Evolutionary conservation across 345 rosid genomes (phyloP).

Genomic region (Crucihimalaya himalaica): DNA sequence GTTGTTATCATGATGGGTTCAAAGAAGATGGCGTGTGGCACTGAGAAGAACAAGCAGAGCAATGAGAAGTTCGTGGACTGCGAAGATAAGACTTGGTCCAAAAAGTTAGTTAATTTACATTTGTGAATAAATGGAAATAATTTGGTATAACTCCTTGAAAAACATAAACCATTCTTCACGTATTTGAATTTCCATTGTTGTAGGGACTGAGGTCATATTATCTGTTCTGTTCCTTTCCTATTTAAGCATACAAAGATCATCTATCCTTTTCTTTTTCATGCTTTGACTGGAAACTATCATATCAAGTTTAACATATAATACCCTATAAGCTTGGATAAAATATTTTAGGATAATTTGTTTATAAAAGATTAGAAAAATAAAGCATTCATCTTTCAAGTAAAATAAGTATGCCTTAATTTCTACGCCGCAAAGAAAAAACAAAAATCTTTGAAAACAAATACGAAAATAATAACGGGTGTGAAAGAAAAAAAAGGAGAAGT

Average conservation of each 20-base stretch:
- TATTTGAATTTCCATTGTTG: background rate
- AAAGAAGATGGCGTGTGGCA: background rate
- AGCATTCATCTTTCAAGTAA: background rate
- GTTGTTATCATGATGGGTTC: background rate
- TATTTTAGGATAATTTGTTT: background rate
- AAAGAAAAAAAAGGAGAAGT: constrained; percentile 19
- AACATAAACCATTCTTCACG: background rate
- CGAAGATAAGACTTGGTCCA: background rate
- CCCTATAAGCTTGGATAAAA: background rate
- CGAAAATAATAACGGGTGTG: background rate
- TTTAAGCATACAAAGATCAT: background rate
- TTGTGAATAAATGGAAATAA: background rate
- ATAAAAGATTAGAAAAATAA: background rate
- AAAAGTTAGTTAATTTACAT: background rate
- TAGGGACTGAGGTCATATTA: too few species aligned
- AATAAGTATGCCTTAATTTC: background rate
- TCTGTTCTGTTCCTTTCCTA: background rate
- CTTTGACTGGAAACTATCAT: background rate
- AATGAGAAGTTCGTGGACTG: background rate
- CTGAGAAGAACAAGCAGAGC: background rate
- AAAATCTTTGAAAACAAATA: background rate
- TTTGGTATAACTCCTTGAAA: background rate
- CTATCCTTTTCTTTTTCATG: background rate
- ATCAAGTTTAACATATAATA: background rate
- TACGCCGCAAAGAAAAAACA: background rate